A percentile compares a stretch with the other conserved stretches of the same genome.
Evolutionary conservation across 2,329 filamentous ascomycete genomes (phyloP).

Genomic region (Lomentospora prolificans): DNA sequence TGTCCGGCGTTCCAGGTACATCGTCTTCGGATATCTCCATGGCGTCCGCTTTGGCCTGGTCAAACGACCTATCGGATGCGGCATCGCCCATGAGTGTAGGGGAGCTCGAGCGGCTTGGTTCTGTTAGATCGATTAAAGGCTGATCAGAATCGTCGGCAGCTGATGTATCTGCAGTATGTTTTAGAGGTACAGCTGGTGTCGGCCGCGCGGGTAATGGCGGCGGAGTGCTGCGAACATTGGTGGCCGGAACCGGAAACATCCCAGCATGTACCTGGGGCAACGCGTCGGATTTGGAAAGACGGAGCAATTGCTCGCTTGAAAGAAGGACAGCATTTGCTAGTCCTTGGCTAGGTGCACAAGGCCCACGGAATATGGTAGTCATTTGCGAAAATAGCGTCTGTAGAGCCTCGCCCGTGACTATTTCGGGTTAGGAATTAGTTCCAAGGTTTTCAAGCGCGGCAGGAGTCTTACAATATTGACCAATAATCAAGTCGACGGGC

Average conservation of each 20-base stretch:
- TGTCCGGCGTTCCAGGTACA: conserved; percentile 1
- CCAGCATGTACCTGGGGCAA: conserved; percentile 1
- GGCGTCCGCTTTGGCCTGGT: neutral
- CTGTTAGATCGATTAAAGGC: neutral
- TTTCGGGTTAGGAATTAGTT: neutral
- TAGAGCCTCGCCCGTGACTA: conserved; percentile 63
- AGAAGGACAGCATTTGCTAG: conserved; percentile 73
- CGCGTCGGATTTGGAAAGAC: neutral
- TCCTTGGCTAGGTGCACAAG: conserved; percentile 62
- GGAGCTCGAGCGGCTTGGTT: conserved; percentile 3
- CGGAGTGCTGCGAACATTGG: neutral
- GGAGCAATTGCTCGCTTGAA: conserved; percentile 20
- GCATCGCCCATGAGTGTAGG: conserved; percentile 8
- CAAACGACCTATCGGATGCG: conserved; percentile 1
- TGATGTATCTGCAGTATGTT: neutral
- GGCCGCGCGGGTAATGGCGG: conserved; percentile 7
- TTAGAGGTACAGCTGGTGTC: neutral
- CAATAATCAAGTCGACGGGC: conserved; percentile 48
- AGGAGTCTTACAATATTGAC: conserved; percentile 60
- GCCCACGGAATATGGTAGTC: conserved; percentile 49
- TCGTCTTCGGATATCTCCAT: neutral
- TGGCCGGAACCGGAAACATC: conserved; percentile 4
- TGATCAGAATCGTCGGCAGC: neutral
- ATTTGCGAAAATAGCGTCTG: conserved; percentile 61
- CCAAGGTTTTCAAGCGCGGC: neutral